Base-by-base conservation (phyloP, 352 stramenopile species). In the Pythium angustatum region DNA sequence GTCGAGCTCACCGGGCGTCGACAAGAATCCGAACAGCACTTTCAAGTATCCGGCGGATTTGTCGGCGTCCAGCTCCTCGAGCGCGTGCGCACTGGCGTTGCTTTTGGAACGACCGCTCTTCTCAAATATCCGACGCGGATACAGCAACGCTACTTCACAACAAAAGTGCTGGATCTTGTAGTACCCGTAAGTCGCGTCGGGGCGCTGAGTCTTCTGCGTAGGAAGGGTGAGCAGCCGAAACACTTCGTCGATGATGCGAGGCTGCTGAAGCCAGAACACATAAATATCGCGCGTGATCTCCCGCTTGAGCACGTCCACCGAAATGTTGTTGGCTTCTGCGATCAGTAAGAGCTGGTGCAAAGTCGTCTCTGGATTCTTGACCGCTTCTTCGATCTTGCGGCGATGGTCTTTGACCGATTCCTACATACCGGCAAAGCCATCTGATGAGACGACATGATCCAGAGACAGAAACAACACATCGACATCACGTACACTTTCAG, bases 101-200 rank as follows among this genome's bases (percentile, higher is more conserved):
- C 45, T 53, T 7, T 44, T 52, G 0, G 36, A 33, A 24, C 51
- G 51, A 24, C 30, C 19, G 24, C 75, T 65, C 58, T 80, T 90
- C 66, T 90, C 72, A 49, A 93, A 95, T 49, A 95, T 89, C 43
- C 83, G 80, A 10, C 77, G 71, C 45, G 79, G 77, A 64, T 95
- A 95, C 75, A 76, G 90, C 43, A 93, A 33, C 6, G 83, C 79
- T 19, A 95, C 65, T 53, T 95, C 84, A 55, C 85, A 90, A 63
- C 87, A 95, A 57, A 95, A 94, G 64, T 94, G 79, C 59, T 95
- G 87, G 11, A 89, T 68, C 31, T 83, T 89, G 66, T 94, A 95
- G 43, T 83, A 81, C 15, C 87, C 87, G 55, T 95, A 95, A n/a
- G 78, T 76, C 6, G 81, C 72, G 49, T 95, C 84, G 3, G 76